Evolutionary conservation across 495 filamentous ascomycete species (phyloP), one percentile per base, ranked within the genome.

Genomic region (Apodospora peruviana): DNA sequence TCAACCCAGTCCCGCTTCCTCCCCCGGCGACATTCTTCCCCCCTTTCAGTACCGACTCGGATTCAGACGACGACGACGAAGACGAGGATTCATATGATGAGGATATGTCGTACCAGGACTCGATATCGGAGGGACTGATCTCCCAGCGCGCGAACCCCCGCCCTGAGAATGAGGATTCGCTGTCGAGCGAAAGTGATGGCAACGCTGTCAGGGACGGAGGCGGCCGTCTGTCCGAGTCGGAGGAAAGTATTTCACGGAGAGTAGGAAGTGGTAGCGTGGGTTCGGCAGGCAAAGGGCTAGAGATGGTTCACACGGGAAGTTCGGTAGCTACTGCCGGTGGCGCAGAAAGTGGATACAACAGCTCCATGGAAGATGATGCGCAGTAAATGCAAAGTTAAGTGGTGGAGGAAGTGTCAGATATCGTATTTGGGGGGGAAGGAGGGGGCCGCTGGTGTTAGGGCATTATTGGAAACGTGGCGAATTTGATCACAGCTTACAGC

Each of bases 271-370:
- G 52, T 19, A 44, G 43, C 56, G 36, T 9, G 18, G 37, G 2
- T 18, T 14, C 18, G 37, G 3, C 47, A 43, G 51, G 24, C 48
- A 41, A 40, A 34, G 32, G 12, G 1, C 29, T 27, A 27, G 37
- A 57, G 7, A 18, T 45, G 11, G 5, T 62, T 8, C 54, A 55
- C 24, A 70, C 70, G 14, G 70, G 60, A 17, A 73, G 73, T 41
- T 73, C 67, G 17, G 70, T 56, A 20, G 71, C 69, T 2, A 76
- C 74, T 18, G 65, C 69, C 9, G 67, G 69, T 42, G 70, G 62
- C 23, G 66, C 65, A 23, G 62, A 52, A 32, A 76, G 71, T 50
- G 68, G 64, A 4, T 70, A 68, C 32, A 62, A 56, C 38, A 73
- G 66, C 19, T 64, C 61, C 14, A 52, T 67, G 44, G 67, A 71